Percentiles rank a stretch among this genome's conserved stretches.
Conservation (phyloP, 768 basidiomycete genomes). For the Trichaptum fuscoviolaceum region DNA sequence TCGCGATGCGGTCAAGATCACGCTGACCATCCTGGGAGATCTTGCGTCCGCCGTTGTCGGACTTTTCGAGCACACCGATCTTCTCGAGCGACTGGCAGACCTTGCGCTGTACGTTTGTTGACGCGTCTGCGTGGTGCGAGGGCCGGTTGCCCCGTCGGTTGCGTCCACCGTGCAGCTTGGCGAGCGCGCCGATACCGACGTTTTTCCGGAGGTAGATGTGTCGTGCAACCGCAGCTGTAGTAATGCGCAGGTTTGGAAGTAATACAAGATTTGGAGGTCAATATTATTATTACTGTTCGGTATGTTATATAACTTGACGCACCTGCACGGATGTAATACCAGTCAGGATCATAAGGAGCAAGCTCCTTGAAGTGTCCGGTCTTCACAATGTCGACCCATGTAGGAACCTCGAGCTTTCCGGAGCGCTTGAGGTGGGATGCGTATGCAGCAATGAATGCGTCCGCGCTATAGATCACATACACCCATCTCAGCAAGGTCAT, state of each 20-base stretch:
- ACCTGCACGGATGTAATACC: conserved; percentile 99
- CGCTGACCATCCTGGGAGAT: conserved; percentile 97
- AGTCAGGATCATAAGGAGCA: conserved; percentile 98
- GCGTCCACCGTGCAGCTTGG: conserved; percentile 95
- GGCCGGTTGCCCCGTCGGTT: conserved; percentile 96
- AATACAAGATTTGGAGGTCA: background rate
- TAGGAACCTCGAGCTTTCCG: conserved; percentile 98
- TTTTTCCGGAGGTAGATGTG: conserved; percentile 99
- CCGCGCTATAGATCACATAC: conserved; percentile 54
- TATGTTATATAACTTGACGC: conserved; percentile 25
- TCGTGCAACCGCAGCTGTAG: conserved; percentile 86
- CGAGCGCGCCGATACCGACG: conserved; percentile 88
- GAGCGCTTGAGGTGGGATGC: conserved; percentile 95
- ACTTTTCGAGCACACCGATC: conserved; percentile 95
- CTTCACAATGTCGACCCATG: conserved; percentile 98
- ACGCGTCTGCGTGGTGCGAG: conserved; percentile 85
- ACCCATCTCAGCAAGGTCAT: background rate
- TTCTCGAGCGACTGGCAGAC: conserved; percentile 97
- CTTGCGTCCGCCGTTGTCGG: conserved; percentile 90
- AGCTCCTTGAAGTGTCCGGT: conserved; percentile 97
- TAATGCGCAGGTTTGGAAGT: background rate
- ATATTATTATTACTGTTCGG: background rate
- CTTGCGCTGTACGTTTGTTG: conserved; percentile 88
- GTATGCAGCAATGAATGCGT: conserved; percentile 91
- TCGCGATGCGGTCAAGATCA: conserved; percentile 91